Evolutionary conservation across 2,329 filamentous ascomycete genomes (phyloP).

Genomic region (Dendryphion nanum): DNA sequence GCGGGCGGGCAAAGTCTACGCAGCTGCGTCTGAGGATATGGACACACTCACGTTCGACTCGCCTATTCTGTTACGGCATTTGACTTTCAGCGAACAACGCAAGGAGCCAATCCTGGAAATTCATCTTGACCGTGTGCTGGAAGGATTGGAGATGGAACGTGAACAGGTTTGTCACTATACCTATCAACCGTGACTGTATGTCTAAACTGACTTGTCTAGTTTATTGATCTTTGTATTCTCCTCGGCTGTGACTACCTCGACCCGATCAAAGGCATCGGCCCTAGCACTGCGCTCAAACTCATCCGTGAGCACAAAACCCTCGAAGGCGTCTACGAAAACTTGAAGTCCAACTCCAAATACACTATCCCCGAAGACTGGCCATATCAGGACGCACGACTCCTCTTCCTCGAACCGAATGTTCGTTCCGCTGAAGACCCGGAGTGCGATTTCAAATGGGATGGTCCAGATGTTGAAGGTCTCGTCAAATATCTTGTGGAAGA

Average conservation of each 20-base stretch:
- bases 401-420: conserved; percentile 92
- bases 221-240: conserved; percentile 96
- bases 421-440: conserved; percentile 76
- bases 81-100: conserved; percentile 95
- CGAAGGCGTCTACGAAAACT: conserved; percentile 83
- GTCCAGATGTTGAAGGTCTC: conserved; percentile 84
- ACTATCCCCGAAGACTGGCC: conserved; percentile 95
- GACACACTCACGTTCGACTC: conserved; percentile 95
- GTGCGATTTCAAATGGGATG: conserved; percentile 98
- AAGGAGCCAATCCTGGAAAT: conserved; percentile 99
- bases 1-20: conserved; percentile 90
- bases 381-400: conserved; percentile 82
- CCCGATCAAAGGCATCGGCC: conserved; percentile 90
- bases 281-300: conserved; percentile 85
- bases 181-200: too few relatives aligned
- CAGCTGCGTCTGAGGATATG: conserved; percentile 97
- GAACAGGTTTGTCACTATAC: conserved; percentile 71
- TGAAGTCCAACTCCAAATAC: conserved; percentile 76
- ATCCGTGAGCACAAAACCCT: conserved; percentile 89
- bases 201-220: conserved; percentile 60
- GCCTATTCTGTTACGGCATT: conserved; percentile 84
- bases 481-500: conserved; percentile 87
- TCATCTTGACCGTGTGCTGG: conserved; percentile 78
- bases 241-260: conserved; percentile 98
- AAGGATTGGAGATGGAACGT: conserved; percentile 83